These are phyloP conservation scores for Pseudogymnoascus sp. DNA, from an alignment of 2,329 filamentous ascomycete species.

Conservation along the genomic window DNA sequence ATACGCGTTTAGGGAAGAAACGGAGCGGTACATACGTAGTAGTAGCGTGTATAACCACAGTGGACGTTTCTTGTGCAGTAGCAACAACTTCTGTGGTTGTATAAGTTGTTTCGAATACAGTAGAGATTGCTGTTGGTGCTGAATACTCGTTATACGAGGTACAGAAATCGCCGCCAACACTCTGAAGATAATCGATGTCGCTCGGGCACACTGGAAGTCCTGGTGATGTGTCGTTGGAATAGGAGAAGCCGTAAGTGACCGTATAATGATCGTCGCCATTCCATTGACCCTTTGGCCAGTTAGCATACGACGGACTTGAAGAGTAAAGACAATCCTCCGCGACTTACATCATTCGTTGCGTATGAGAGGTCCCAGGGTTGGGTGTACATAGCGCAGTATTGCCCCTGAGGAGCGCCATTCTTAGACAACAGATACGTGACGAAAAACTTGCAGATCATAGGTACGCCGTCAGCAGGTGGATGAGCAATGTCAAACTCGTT, in stretches of 20 bases:
- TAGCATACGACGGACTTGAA: background rate
- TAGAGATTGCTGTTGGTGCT: background rate
- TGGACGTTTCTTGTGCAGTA: background rate
- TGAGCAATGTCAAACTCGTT: constrained; percentile 15
- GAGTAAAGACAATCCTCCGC: background rate
- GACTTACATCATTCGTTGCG: background rate
- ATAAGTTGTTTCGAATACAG: background rate
- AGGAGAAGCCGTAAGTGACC: constrained; percentile 19
- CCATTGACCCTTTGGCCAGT: constrained; percentile 17
- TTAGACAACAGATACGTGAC: constrained; percentile 33
- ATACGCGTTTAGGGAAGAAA: background rate
- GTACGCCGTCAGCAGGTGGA: constrained; percentile 10
- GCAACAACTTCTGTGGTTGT: background rate
- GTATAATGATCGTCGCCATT: constrained; percentile 17
- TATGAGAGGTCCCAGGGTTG: constrained; percentile 22
- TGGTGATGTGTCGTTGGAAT: background rate
- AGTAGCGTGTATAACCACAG: background rate
- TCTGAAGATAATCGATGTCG: background rate
- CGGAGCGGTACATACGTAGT: background rate
- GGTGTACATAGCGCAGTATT: constrained; percentile 35
- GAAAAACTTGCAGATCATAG: constrained; percentile 28
- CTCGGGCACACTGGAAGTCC: background rate
- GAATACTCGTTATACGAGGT: background rate
- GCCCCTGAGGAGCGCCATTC: constrained; percentile 31
- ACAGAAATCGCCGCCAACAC: background rate